Evolutionary conservation across 1,284 basidiomycete genomes (phyloP).

Genomic region (Ceratobasidium sp.): DNA sequence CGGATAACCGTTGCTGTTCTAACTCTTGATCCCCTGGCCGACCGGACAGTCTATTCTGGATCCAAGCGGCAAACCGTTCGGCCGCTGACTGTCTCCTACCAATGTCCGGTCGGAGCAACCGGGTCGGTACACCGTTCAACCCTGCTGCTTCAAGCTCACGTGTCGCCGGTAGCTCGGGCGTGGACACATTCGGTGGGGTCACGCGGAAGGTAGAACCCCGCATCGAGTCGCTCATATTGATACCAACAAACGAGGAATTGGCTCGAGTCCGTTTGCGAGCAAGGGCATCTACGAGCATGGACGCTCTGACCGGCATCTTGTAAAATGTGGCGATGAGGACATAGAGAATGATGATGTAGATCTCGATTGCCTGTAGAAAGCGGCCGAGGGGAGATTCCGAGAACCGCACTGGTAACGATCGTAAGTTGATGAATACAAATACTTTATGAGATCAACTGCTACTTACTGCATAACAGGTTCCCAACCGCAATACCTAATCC

Average conservation of each 20-base stretch:
- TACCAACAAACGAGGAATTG: conserved; percentile 39
- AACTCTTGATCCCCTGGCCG: conserved; percentile 13
- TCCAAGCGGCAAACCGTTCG: conserved; percentile 36
- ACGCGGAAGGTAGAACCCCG: conserved; percentile 42
- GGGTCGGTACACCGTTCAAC: conserved; percentile 13
- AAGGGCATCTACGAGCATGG: conserved; percentile 19
- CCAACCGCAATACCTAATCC: conserved; percentile 62
- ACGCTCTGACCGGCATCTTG: conserved; percentile 14
- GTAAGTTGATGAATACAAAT: conserved; percentile 39
- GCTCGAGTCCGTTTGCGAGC: conserved; percentile 16
- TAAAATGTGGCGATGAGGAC: conserved; percentile 53
- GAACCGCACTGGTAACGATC: conserved; percentile 60
- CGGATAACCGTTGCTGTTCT: conserved; percentile 10
- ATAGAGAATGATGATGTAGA: conserved; percentile 67
- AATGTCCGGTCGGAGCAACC: conserved; percentile 8
- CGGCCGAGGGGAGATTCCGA: conserved; percentile 72
- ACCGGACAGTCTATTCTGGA: conserved; percentile 38
- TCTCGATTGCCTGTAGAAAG: conserved; percentile 67
- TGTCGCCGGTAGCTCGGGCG: conserved; percentile 15
- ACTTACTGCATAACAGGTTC: conserved; percentile 61
- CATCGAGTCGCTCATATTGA: conserved; percentile 37
- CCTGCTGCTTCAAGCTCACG: conserved; percentile 23
- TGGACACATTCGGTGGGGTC: conserved; percentile 38
- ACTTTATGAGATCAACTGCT: conserved; percentile 48
- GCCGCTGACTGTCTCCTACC: conserved; percentile 33